A percentile compares a stretch with the other conserved stretches of the same genome.
phyloP scores from a whole-genome alignment of 129 eudicot species.

The Lactuca sativa region DNA sequence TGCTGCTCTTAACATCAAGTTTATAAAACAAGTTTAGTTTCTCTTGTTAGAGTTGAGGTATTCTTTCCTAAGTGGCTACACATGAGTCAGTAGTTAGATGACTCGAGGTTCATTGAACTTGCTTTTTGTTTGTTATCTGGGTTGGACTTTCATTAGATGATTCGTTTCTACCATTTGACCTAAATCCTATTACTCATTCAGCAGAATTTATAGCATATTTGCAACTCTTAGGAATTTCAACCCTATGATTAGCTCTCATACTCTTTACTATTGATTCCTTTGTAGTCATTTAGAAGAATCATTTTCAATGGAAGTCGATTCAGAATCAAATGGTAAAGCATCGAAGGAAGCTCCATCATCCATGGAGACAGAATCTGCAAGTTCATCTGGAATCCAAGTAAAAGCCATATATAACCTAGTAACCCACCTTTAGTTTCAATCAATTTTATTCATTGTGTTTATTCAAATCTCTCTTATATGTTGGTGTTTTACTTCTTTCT shows the following conservation, averaged over 20 bases:
- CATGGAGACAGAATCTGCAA: conserved; percentile 47
- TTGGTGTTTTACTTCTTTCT: background rate
- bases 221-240: background rate
- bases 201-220: too few relatives aligned
- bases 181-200: background rate
- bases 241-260: background rate
- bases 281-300: conserved; percentile 7
- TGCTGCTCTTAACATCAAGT: too few relatives aligned
- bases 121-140: background rate
- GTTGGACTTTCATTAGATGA: background rate
- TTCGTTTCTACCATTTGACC: background rate
- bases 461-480: background rate
- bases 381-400: conserved; percentile 32
- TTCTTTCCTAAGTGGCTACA: too few relatives aligned
- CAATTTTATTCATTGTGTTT: background rate
- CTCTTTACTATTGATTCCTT: conserved; percentile 1
- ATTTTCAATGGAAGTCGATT: conserved; percentile 60
- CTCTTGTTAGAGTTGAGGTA: too few relatives aligned
- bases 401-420: background rate
- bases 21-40: too few relatives aligned
- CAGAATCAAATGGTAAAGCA: conserved; percentile 34
- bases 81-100: background rate
- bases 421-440: background rate
- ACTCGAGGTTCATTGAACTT: background rate
- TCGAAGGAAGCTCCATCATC: conserved; percentile 39